Percentiles rank a stretch among this genome's conserved stretches.
Evolutionary conservation across 1,284 basidiomycete species (phyloP).

Genomic region (Irpex sp.): DNA sequence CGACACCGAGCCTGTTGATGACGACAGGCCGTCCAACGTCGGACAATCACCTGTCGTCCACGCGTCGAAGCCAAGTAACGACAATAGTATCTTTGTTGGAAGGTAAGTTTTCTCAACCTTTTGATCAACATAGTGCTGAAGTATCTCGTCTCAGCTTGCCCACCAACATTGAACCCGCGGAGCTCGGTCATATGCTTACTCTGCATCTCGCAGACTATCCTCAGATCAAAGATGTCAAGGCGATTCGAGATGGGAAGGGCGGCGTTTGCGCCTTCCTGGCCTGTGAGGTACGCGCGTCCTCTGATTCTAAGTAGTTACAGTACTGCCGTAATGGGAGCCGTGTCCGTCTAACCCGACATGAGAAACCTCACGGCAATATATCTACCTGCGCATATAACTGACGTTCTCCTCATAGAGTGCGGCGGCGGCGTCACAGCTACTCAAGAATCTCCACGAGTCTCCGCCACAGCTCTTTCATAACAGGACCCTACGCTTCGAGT

Average conservation of each 20-base stretch:
- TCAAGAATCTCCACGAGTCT: constrained; percentile 50
- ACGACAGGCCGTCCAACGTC: not conserved
- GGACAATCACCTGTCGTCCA: constrained; percentile 4
- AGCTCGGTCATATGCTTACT: constrained; percentile 51
- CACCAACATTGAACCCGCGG: constrained; percentile 53
- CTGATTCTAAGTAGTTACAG: not conserved
- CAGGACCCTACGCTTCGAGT: constrained; percentile 65
- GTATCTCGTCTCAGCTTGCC: constrained; percentile 49
- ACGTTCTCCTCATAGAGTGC: constrained; percentile 40
- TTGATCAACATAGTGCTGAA: constrained; percentile 1
- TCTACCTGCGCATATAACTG: not conserved
- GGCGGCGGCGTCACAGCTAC: constrained; percentile 49
- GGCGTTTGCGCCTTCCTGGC: constrained; percentile 77
- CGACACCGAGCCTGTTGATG: not conserved
- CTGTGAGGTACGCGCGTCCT: constrained; percentile 51
- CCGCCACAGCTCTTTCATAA: constrained; percentile 60
- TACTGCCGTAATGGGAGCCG: not conserved
- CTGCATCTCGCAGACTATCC: constrained; percentile 59
- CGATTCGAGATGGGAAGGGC: constrained; percentile 64
- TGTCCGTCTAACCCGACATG: not conserved
- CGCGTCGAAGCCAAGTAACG: constrained; percentile 53
- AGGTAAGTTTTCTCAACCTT: constrained; percentile 39
- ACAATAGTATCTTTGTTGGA: constrained; percentile 76
- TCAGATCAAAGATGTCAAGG: constrained; percentile 63
- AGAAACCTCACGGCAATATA: not conserved